Evolutionary conservation across 2,329 filamentous ascomycete species (phyloP).

Genomic region (Aspergillus neotritici): DNA sequence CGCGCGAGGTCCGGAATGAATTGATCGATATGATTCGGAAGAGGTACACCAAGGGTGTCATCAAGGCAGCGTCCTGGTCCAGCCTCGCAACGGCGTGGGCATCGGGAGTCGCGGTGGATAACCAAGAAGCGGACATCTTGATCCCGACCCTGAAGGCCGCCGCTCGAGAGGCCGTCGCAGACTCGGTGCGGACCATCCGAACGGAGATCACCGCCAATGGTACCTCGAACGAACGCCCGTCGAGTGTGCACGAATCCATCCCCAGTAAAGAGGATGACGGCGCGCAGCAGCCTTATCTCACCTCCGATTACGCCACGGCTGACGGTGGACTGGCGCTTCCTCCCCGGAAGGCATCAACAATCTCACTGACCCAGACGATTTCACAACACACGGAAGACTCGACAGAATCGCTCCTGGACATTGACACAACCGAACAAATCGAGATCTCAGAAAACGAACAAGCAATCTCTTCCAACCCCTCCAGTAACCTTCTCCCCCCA

Average conservation of each 20-base stretch:
- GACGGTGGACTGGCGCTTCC: constrained; percentile 17
- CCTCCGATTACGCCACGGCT: constrained; percentile 16
- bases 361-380: constrained; percentile 39
- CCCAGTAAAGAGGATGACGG: constrained; percentile 8
- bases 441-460: constrained; percentile 7
- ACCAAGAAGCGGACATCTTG: constrained; percentile 37
- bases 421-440: constrained; percentile 6
- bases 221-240: constrained; percentile 10
- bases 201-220: constrained; percentile 36
- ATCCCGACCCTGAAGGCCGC: constrained; percentile 39
- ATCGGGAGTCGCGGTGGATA: constrained; percentile 28
- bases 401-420: constrained; percentile 10
- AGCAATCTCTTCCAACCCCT: constrained; percentile 12
- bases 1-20: constrained; percentile 26
- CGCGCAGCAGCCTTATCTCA: constrained; percentile 20
- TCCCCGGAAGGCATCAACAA: constrained; percentile 35
- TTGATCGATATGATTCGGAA: constrained; percentile 32
- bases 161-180: constrained; percentile 38
- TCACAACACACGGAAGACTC: constrained; percentile 32
- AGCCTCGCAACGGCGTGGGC: constrained; percentile 37
- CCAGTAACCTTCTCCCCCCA: constrained; percentile 25
- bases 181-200: constrained; percentile 33
- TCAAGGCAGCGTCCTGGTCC: constrained; percentile 36
- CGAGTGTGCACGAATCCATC: constrained; percentile 9
- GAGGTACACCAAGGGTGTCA: constrained; percentile 35